A percentile compares a stretch with the other conserved stretches of the same genome.
These are phyloP conservation scores for Microdochium nivale DNA, from an alignment of 2,329 filamentous ascomycete species.

Conservation along the genomic window DNA sequence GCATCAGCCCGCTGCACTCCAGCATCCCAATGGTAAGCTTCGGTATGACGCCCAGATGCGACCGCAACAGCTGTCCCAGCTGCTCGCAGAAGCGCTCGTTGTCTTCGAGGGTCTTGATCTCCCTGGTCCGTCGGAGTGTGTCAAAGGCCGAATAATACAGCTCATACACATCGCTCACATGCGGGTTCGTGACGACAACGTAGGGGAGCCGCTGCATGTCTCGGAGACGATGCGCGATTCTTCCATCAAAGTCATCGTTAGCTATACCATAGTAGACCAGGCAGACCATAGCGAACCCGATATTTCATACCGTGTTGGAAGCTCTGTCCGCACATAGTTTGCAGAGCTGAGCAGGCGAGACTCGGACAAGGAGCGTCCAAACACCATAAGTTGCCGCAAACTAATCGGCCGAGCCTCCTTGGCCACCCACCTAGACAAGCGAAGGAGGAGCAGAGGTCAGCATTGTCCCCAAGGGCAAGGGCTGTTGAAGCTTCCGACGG, in stretches of 20 bases:
- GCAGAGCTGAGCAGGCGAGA: constrained; percentile 83
- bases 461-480: neutral
- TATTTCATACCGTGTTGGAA: constrained; percentile 63
- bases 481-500: constrained; percentile 5
- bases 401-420: constrained; percentile 93
- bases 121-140: constrained; percentile 71
- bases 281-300: neutral
- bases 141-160: constrained; percentile 97
- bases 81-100: constrained; percentile 82
- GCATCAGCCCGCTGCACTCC: constrained; percentile 78
- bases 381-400: constrained; percentile 92
- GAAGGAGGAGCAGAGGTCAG: neutral
- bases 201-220: constrained; percentile 97
- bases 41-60: constrained; percentile 89
- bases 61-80: constrained; percentile 69
- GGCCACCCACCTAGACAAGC: constrained; percentile 68
- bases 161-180: constrained; percentile 92
- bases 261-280: neutral
- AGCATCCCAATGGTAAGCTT: constrained; percentile 90
- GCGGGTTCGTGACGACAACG: constrained; percentile 88
- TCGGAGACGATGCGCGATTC: constrained; percentile 85
- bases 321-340: constrained; percentile 93
- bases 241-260: constrained; percentile 21
- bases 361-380: constrained; percentile 88
- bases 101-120: constrained; percentile 78